These are phyloP conservation scores for Trichoderma parareesei DNA, from an alignment of 495 filamentous ascomycete genomes.

Conservation along the genomic window DNA sequence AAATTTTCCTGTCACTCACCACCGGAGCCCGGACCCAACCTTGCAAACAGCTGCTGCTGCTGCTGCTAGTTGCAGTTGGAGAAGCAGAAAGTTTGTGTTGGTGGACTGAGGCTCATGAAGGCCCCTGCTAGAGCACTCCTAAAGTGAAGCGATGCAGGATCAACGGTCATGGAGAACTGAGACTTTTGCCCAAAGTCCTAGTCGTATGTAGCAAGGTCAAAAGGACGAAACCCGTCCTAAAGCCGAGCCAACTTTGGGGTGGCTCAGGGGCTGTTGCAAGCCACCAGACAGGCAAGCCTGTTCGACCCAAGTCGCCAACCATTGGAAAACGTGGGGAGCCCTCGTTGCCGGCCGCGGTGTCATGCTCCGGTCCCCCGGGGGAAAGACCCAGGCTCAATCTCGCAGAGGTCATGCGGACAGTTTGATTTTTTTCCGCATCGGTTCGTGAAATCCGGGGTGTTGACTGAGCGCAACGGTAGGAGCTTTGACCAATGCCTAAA, in stretches of 20 bases:
- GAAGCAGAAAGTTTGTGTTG: background rate
- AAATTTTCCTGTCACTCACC: constrained; percentile 3
- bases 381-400: constrained; percentile 1
- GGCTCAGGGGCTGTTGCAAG: background rate
- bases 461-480: background rate
- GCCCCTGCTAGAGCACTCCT: background rate
- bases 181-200: background rate
- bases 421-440: constrained; percentile 6
- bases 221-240: background rate
- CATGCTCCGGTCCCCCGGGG: background rate
- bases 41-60: background rate
- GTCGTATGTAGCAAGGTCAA: background rate
- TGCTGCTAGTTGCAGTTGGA: background rate
- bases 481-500: constrained; percentile 2
- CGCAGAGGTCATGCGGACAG: constrained; percentile 7
- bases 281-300: background rate
- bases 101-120: background rate
- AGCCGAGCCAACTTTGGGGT: background rate
- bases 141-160: background rate
- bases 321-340: constrained; percentile 8
- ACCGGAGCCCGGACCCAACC: background rate
- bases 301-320: background rate
- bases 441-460: constrained; percentile 3
- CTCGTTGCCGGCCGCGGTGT: background rate
- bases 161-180: background rate